These are phyloP conservation scores for Lepidium aucheri DNA, from an alignment of 345 rosid species.

Conservation along the genomic window DNA sequence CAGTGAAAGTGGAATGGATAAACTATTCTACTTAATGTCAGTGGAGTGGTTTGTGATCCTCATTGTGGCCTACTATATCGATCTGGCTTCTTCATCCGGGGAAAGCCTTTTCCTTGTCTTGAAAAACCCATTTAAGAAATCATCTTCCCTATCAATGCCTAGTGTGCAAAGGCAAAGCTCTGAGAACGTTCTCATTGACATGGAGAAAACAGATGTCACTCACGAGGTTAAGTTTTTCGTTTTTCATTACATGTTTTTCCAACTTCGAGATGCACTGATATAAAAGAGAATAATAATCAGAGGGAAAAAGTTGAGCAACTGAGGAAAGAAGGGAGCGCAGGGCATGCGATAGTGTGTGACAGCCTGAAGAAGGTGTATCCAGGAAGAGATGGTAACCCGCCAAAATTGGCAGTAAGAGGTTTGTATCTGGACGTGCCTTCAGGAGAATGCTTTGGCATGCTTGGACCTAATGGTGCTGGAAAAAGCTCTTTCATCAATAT, in stretches of 20 bases:
- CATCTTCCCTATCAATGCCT: slow-evolving; percentile 33
- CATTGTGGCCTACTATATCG: slow-evolving; percentile 48
- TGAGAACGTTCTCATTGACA: slow-evolving; percentile 45
- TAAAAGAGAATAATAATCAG: slow-evolving; percentile 25
- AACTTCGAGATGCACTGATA: neutral
- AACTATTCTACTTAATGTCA: slow-evolving; percentile 49
- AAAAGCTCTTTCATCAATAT: slow-evolving; percentile 90
- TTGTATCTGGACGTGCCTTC: slow-evolving; percentile 77
- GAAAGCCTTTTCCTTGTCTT: slow-evolving; percentile 48
- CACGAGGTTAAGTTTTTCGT: slow-evolving; percentile 30
- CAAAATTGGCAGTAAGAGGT: slow-evolving; percentile 75
- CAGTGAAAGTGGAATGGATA: slow-evolving; percentile 58
- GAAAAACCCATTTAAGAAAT: slow-evolving; percentile 30
- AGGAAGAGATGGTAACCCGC: slow-evolving; percentile 85
- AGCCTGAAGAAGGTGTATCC: slow-evolving; percentile 76
- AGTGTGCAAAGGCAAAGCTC: slow-evolving; percentile 52
- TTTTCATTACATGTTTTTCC: neutral
- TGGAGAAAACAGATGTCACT: slow-evolving; percentile 74
- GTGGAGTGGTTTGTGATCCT: slow-evolving; percentile 72
- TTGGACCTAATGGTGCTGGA: slow-evolving; percentile 98
- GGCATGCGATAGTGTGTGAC: slow-evolving; percentile 67
- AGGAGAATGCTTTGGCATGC: slow-evolving; percentile 96
- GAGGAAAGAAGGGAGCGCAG: slow-evolving; percentile 42
- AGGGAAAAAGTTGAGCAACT: slow-evolving; percentile 67
- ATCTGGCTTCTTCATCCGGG: slow-evolving; percentile 38